A percentile compares a stretch with the other conserved stretches of the same genome.
These are phyloP conservation scores for Naematelia aurantialba DNA, from an alignment of 768 basidiomycete genomes.

Conservation along the genomic window DNA sequence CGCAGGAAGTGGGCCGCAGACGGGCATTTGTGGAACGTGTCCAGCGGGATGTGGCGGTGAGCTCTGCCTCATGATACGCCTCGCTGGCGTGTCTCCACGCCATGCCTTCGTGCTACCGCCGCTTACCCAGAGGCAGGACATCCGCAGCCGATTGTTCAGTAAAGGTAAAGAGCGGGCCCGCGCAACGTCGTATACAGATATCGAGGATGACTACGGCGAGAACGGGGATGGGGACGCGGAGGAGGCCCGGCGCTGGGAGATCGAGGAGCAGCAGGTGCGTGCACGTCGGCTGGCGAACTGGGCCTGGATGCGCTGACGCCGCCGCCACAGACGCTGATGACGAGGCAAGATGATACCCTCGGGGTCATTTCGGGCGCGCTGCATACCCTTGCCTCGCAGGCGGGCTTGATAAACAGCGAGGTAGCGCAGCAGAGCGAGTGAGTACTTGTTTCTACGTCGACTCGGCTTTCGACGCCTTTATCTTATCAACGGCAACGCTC, in stretches of 20 bases:
- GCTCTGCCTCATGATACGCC: conserved; percentile 30
- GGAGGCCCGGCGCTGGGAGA: conserved; percentile 69
- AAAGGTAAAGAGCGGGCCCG: conserved; percentile 22
- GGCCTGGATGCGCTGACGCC: neutral
- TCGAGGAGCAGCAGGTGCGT: conserved; percentile 75
- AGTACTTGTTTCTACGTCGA: conserved; percentile 29
- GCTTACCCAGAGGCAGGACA: neutral
- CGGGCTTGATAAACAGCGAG: conserved; percentile 89
- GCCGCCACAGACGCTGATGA: conserved; percentile 67
- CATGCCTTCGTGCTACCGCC: no score
- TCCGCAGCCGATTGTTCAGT: neutral
- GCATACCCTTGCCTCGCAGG: conserved; percentile 78
- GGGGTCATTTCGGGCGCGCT: conserved; percentile 82
- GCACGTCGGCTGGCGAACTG: neutral
- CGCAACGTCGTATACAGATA: conserved; percentile 33
- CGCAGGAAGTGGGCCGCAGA: conserved; percentile 69
- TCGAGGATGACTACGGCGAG: conserved; percentile 26
- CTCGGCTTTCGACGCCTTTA: neutral
- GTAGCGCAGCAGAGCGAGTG: conserved; percentile 88
- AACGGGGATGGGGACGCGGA: conserved; percentile 57
- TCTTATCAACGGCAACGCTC: neutral
- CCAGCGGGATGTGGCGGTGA: conserved; percentile 72
- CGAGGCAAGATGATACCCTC: conserved; percentile 84
- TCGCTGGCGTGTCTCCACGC: neutral
- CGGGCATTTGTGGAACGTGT: conserved; percentile 73